These are phyloP conservation scores for Cyclotella baltica DNA, from an alignment of 108 stramenopile species.

Conservation along the genomic window DNA sequence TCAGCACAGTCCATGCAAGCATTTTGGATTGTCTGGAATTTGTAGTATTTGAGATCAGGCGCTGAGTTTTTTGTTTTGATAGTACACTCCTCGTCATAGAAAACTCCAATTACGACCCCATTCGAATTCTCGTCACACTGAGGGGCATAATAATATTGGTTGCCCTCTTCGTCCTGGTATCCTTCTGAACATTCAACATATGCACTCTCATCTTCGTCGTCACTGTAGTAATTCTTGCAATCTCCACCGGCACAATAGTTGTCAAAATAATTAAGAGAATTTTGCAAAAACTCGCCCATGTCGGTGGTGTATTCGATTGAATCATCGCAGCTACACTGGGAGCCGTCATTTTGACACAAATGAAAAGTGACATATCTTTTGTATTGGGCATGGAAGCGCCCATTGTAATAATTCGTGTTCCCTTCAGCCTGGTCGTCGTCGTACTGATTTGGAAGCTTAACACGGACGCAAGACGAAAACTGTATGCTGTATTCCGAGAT, in stretches of 20 bases:
- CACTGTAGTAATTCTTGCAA: conserved; percentile 34
- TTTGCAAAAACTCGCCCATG: conserved; percentile 40
- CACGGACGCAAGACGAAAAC: conserved; percentile 36
- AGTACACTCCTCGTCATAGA: conserved; percentile 70
- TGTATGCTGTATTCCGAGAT: conserved; percentile 39
- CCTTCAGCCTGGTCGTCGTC: conserved; percentile 60
- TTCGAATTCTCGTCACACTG: conserved; percentile 40
- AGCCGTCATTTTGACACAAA: conserved; percentile 43
- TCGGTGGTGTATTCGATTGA: conserved; percentile 54
- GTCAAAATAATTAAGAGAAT: conserved; percentile 29
- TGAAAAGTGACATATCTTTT: conserved; percentile 50
- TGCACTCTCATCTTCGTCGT: conserved; percentile 46
- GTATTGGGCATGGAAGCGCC: conserved; percentile 58
- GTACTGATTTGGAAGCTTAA: conserved; percentile 43
- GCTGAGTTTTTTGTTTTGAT: conserved; percentile 52
- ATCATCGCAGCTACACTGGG: conserved; percentile 47
- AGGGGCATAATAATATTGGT: conserved; percentile 63
- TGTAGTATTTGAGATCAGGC: conserved; percentile 48
- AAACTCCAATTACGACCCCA: conserved; percentile 59
- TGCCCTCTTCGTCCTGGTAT: conserved; percentile 47
- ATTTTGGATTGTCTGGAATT: conserved; percentile 47
- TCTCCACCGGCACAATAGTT: conserved; percentile 44
- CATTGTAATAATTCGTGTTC: conserved; percentile 67
- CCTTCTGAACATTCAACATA: conserved; percentile 61
- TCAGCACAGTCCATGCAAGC: conserved; percentile 49